These are phyloP conservation scores for Fusarium sp. DNA, from an alignment of 2,329 filamentous ascomycete species.

Conservation along the genomic window DNA sequence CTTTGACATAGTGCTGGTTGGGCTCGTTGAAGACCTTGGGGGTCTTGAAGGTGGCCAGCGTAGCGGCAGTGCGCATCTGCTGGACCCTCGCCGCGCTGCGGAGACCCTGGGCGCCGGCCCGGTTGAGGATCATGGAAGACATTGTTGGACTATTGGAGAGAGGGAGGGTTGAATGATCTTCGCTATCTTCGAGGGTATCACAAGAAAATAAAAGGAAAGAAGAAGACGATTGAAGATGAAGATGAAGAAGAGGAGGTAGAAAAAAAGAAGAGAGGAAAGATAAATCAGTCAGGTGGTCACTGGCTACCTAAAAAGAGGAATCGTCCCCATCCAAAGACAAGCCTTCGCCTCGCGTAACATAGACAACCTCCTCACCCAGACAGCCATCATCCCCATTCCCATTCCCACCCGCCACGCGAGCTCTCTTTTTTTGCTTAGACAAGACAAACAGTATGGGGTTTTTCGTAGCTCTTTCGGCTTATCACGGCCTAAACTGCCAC, in stretches of 20 bases:
- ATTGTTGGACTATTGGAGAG: constrained; percentile 34
- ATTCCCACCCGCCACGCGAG: constrained; percentile 10
- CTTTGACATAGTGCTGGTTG: constrained; percentile 92
- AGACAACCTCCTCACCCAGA: not conserved
- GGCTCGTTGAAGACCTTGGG: constrained; percentile 90
- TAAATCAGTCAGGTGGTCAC: constrained; percentile 5
- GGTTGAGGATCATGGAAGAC: constrained; percentile 48
- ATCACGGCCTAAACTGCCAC: constrained; percentile 42
- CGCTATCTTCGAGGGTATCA: constrained; percentile 39
- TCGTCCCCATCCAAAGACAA: constrained; percentile 23
- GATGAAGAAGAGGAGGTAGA: constrained; percentile 2
- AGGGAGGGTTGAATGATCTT: not conserved
- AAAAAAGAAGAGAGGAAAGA: constrained; percentile 10
- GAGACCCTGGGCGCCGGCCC: constrained; percentile 46
- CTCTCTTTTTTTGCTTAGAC: constrained; percentile 2
- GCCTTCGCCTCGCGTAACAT: not conserved
- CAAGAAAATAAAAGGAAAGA: constrained; percentile 19
- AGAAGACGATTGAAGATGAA: constrained; percentile 16
- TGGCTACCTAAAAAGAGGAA: constrained; percentile 30
- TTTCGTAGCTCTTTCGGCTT: constrained; percentile 41
- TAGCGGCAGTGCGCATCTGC: constrained; percentile 54
- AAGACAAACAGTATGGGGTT: not conserved
- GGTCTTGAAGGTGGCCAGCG: constrained; percentile 84
- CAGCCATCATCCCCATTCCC: not conserved
- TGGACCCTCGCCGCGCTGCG: constrained; percentile 44